phyloP scores from a whole-genome alignment of 306 rosid species.

The Herpetospermum pedunculosum region DNA sequence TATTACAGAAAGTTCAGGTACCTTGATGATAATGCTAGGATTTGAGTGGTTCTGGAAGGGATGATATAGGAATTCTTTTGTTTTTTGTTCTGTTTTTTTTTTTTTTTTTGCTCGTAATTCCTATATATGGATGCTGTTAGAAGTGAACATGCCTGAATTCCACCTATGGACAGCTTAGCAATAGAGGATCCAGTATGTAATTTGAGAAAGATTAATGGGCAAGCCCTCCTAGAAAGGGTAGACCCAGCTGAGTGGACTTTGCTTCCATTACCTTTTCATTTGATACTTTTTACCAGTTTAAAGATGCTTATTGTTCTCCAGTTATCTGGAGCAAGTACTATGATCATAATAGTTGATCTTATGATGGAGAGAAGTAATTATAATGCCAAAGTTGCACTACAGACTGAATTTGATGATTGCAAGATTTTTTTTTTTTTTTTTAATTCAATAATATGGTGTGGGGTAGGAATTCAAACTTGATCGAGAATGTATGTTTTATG shows the following conservation, averaged over 20 bases:
- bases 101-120: not conserved
- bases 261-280: not conserved
- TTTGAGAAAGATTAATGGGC: not conserved
- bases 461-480: no score
- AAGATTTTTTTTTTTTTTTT: no score
- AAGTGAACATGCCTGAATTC: not conserved
- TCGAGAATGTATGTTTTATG: no score
- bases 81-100: not conserved
- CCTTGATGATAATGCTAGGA: not conserved
- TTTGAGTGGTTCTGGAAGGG: slow-evolving; percentile 4
- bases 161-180: not conserved
- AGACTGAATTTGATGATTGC: not conserved
- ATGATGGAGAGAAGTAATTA: not conserved
- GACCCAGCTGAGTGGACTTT: not conserved
- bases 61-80: not conserved
- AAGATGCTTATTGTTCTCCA: not conserved
- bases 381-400: not conserved
- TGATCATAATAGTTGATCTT: not conserved
- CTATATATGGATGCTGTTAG: not conserved
- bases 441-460: no score
- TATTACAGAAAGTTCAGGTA: not conserved
- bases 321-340: not conserved
- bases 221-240: not conserved
- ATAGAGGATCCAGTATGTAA: not conserved
- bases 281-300: not conserved